Evolutionary conservation across 306 rosid species (phyloP).

Genomic region (Castanea crenata): DNA sequence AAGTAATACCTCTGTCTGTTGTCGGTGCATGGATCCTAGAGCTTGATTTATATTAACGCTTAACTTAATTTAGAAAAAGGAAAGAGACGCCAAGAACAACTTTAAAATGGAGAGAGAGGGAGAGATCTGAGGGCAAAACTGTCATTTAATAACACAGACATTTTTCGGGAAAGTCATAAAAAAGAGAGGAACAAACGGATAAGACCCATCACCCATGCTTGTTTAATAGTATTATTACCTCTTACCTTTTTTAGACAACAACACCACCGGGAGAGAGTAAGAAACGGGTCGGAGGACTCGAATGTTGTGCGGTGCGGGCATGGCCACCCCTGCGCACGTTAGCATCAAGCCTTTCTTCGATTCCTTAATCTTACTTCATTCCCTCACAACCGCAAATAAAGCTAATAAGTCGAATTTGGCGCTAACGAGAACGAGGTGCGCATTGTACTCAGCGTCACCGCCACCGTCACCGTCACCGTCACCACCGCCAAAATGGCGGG

Average conservation of each 20-base stretch:
- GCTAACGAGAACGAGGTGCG: constrained; percentile 31
- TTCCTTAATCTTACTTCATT: constrained; percentile 6
- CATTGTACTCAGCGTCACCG: constrained; percentile 12
- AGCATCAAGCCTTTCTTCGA: constrained; percentile 27
- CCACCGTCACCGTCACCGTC: background rate
- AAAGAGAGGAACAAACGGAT: no score
- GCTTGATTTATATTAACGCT: no score
- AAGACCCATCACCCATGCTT: no score
- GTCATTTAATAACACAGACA: background rate
- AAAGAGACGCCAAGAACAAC: background rate
- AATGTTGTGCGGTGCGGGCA: constrained; percentile 26
- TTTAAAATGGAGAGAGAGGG: background rate
- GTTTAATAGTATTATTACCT: no score
- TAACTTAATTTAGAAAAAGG: background rate
- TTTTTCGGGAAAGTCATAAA: background rate
- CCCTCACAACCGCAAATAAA: background rate
- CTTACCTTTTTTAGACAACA: no score
- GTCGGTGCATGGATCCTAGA: no score
- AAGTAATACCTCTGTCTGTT: no score
- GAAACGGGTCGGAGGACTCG: background rate
- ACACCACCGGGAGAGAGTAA: no score
- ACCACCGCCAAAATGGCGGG: constrained; percentile 48
- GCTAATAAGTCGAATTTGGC: no score
- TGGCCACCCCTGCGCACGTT: constrained; percentile 52
- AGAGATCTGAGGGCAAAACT: background rate